Base-by-base conservation (phyloP, 805 yeast species). In the Sugiyamaella chiloensis region DNA sequence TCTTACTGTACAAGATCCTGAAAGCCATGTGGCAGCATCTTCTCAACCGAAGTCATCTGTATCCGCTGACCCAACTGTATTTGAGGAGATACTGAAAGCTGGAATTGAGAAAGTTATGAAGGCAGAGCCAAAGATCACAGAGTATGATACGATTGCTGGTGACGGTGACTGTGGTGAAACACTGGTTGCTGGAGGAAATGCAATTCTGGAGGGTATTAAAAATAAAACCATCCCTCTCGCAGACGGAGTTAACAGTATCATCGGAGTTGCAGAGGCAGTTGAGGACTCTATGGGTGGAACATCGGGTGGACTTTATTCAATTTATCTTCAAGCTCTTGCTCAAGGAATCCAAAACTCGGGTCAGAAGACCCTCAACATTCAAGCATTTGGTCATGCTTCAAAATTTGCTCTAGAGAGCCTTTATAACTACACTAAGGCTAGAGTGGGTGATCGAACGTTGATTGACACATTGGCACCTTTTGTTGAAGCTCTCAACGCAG, bases 81-180 rank as follows among this genome's bases (percentile, higher is more conserved):
- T 66, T 50, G 64, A 57, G 34, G 53, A 59, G 3, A 58, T 76
- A 55, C 64, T 81, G 57, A 62, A 65, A 32, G 56, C 74, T 1
- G 80, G 78, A 32, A 82, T 86, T 47, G 69, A 77, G 45, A 62
- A 65, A 5, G 67, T 82, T 5, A 68, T 83, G 36, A 69, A 74
- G 23, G 76, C 76, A n/a, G 97, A 90, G 65, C 93, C 96, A 2
- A 77, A 79, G 58, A 84, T 90, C 60, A 90, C 97, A 1, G 75
- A 79, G 47, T 81, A 85, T 56, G 98, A 90, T 60, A 85, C 95
- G 1, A 74, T 81, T 55, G 96, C 91, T 1, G 98, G 98, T 49
- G 98, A 90, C 64, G 98, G 98, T 58, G 98, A 90, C 63, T 90
- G 97, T 68, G 98, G 98, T 34, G 93, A 87, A 59, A 90, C 97